phyloP scores from a whole-genome alignment of 2,329 filamentous ascomycete genomes.

The Thermoascus crustaceus region DNA sequence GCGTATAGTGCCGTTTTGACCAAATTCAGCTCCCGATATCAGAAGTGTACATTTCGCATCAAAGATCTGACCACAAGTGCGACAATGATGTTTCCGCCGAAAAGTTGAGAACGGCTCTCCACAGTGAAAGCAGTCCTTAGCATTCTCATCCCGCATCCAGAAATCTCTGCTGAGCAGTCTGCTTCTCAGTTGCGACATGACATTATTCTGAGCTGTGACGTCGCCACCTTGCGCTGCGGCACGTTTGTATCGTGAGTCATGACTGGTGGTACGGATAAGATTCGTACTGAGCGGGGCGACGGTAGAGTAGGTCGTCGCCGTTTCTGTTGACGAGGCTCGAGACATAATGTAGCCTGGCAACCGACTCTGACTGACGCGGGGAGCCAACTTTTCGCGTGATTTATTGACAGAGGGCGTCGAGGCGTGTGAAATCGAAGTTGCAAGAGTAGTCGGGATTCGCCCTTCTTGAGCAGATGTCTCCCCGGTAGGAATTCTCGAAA shows the following conservation, averaged over 20 bases:
- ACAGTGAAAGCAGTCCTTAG: slow-evolving; percentile 93
- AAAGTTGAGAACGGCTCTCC: slow-evolving; percentile 88
- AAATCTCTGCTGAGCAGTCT: slow-evolving; percentile 91
- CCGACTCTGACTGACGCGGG: slow-evolving; percentile 37
- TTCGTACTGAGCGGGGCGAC: slow-evolving; percentile 24
- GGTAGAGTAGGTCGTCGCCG: slow-evolving; percentile 37
- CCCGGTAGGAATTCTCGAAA: slow-evolving; percentile 21
- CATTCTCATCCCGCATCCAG: slow-evolving; percentile 99
- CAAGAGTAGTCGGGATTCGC: slow-evolving; percentile 19
- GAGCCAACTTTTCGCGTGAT: slow-evolving; percentile 25
- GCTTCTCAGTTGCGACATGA: slow-evolving; percentile 61
- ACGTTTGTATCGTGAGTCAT: slow-evolving; percentile 14
- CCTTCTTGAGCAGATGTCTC: slow-evolving; percentile 19
- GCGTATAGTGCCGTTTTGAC: slow-evolving; percentile 71
- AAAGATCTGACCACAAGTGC: slow-evolving; percentile 94
- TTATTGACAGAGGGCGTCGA: slow-evolving; percentile 18
- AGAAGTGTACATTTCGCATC: slow-evolving; percentile 91
- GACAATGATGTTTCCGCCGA: slow-evolving; percentile 90
- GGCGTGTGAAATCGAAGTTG: slow-evolving; percentile 22
- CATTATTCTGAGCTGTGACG: slow-evolving; percentile 19
- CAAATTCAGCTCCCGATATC: slow-evolving; percentile 81
- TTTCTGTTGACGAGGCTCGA: slow-evolving; percentile 35
- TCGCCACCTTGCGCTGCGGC: slow-evolving; percentile 13
- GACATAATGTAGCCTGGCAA: slow-evolving; percentile 38
- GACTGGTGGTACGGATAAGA: slow-evolving; percentile 14